Conservation (phyloP, 495 filamentous ascomycete genomes). For the Massariosphaeria phaeospora region DNA sequence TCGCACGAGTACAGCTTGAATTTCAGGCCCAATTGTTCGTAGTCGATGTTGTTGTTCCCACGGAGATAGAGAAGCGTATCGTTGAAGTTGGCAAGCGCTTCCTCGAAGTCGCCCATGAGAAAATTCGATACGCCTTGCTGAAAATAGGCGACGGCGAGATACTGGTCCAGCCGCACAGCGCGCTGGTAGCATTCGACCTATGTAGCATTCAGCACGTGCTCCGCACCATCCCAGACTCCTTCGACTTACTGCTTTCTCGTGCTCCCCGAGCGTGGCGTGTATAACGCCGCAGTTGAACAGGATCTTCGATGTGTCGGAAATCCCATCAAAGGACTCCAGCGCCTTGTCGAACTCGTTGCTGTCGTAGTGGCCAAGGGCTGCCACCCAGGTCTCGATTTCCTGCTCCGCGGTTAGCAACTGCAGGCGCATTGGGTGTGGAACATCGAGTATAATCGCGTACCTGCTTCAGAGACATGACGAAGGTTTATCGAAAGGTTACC, state of each 20-base stretch:
- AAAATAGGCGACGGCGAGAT: constrained; percentile 96
- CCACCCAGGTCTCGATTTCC: constrained; percentile 99
- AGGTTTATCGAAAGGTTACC: constrained; percentile 20
- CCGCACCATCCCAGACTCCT: neutral
- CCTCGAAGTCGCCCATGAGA: constrained; percentile 92
- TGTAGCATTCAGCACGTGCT: constrained; percentile 18
- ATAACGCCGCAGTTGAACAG: constrained; percentile 98
- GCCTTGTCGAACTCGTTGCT: constrained; percentile 92
- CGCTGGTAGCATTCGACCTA: constrained; percentile 94
- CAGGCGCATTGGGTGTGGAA: neutral
- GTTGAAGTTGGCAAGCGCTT: constrained; percentile 98
- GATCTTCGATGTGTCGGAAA: constrained; percentile 96
- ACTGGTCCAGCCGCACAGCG: constrained; percentile 82
- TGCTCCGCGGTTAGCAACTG: constrained; percentile 41
- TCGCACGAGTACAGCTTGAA: constrained; percentile 98
- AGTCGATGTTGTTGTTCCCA: constrained; percentile 96
- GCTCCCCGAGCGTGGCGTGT: constrained; percentile 93
- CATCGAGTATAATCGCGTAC: constrained; percentile 10
- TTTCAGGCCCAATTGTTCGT: constrained; percentile 90
- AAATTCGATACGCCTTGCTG: constrained; percentile 99
- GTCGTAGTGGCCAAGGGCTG: constrained; percentile 86
- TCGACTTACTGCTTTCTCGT: constrained; percentile 80
- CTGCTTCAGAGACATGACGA: constrained; percentile 38
- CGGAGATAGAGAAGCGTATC: constrained; percentile 92
- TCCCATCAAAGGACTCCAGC: constrained; percentile 72